phyloP scores from a whole-genome alignment of 495 filamentous ascomycete genomes.

The Annulohypoxylon nitens region DNA sequence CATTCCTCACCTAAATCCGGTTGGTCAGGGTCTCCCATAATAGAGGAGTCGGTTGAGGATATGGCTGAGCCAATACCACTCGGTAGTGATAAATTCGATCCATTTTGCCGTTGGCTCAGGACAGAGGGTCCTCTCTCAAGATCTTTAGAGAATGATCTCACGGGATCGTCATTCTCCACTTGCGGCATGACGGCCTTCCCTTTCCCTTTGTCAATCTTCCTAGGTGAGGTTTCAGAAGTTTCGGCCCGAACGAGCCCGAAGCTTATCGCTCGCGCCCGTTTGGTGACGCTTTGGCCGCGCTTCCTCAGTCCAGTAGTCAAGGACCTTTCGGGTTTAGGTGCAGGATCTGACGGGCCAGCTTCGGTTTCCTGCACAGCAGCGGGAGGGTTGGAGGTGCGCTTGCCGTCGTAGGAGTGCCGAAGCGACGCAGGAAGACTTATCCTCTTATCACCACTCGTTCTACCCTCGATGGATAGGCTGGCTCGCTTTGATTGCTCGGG shows the following conservation, averaged over 20 bases:
- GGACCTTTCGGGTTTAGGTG: slow-evolving; percentile 45
- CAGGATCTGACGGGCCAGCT: slow-evolving; percentile 53
- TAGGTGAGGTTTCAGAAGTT: slow-evolving; percentile 34
- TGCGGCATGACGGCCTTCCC: slow-evolving; percentile 60
- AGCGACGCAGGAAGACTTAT: slow-evolving; percentile 75
- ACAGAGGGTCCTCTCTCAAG: slow-evolving; percentile 63
- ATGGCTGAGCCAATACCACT: slow-evolving; percentile 64
- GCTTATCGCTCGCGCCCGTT: slow-evolving; percentile 49
- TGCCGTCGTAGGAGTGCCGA: slow-evolving; percentile 63
- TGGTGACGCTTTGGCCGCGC: slow-evolving; percentile 52
- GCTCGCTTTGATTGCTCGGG: slow-evolving; percentile 72
- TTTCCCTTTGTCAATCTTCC: slow-evolving; percentile 60
- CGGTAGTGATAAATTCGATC: slow-evolving; percentile 55
- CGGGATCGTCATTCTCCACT: slow-evolving; percentile 44
- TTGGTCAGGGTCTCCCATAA: slow-evolving; percentile 65
- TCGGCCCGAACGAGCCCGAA: slow-evolving; percentile 52
- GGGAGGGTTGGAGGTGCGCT: slow-evolving; percentile 54
- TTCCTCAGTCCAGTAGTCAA: slow-evolving; percentile 42
- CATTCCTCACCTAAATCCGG: slow-evolving; percentile 73
- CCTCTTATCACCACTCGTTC: slow-evolving; percentile 72
- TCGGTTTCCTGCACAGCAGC: slow-evolving; percentile 52
- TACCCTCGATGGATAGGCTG: slow-evolving; percentile 76
- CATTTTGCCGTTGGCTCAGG: slow-evolving; percentile 49
- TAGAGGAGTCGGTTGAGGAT: slow-evolving; percentile 65
- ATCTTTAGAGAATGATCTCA: slow-evolving; percentile 59